A percentile compares a stretch with the other conserved stretches of the same genome.
Conservation (phyloP, 2,329 filamentous ascomycete genomes). For the Cordyceps cateniannulata region DNA sequence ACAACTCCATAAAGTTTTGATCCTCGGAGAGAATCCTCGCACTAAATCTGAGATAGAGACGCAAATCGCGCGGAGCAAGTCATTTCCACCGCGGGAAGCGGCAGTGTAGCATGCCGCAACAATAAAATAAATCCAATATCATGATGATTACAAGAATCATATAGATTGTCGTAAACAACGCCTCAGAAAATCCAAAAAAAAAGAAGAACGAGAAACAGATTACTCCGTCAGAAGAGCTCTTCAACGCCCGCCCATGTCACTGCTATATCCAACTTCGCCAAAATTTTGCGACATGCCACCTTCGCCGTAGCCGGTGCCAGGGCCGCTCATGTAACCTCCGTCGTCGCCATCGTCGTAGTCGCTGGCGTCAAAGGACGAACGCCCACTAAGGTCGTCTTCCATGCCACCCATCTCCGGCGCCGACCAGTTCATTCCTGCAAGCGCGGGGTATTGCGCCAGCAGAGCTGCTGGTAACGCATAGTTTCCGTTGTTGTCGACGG, state of each 20-base stretch:
- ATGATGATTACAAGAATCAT: not conserved
- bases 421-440: conserved; percentile 86
- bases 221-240: not conserved
- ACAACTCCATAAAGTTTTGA: too few species aligned
- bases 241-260: conserved; percentile 40
- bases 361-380: conserved; percentile 75
- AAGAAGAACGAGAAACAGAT: not conserved
- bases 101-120: not conserved
- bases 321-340: conserved; percentile 58
- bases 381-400: conserved; percentile 70
- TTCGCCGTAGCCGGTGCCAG: conserved; percentile 54
- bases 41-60: not conserved
- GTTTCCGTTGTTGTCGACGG: conserved; percentile 47
- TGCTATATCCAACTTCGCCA: conserved; percentile 46
- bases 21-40: not conserved
- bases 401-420: conserved; percentile 57
- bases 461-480: conserved; percentile 80
- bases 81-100: not conserved
- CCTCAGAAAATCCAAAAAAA: not conserved
- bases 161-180: not conserved
- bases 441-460: conserved; percentile 83
- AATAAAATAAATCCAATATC: not conserved
- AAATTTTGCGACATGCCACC: conserved; percentile 49
- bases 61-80: not conserved
- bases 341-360: conserved; percentile 72